Percentiles rank a stretch among this genome's conserved stretches.
phyloP scores from a whole-genome alignment of 1,284 basidiomycete species.

The Coniophora puteana region DNA sequence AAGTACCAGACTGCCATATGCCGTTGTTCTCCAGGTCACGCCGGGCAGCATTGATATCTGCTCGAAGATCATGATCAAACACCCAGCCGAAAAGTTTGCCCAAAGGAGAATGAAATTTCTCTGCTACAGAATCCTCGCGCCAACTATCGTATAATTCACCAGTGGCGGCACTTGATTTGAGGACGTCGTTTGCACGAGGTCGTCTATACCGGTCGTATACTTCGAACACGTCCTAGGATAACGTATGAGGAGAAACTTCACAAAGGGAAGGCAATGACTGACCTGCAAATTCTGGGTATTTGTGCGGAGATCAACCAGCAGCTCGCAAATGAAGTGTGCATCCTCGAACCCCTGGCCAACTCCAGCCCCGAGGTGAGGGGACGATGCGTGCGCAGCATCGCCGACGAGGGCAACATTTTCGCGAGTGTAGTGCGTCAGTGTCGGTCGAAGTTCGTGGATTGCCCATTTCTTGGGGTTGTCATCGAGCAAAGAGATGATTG shows the following conservation, averaged over 20 bases:
- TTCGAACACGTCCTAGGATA: slow-evolving; percentile 35
- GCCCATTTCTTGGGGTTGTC: slow-evolving; percentile 57
- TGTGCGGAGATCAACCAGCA: slow-evolving; percentile 45
- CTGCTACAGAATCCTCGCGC: no score
- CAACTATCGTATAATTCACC: slow-evolving; percentile 45
- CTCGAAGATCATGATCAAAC: no score
- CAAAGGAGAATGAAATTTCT: no score
- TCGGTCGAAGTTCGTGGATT: slow-evolving; percentile 50
- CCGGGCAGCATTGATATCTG: no score
- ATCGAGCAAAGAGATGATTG: slow-evolving; percentile 43
- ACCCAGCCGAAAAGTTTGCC: no score
- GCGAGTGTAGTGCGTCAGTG: slow-evolving; percentile 42
- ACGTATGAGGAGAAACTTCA: background rate
- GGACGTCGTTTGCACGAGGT: slow-evolving; percentile 44
- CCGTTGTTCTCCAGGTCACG: no score
- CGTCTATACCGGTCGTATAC: slow-evolving; percentile 42
- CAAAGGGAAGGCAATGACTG: slow-evolving; percentile 5
- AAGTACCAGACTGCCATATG: background rate
- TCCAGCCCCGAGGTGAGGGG: slow-evolving; percentile 61
- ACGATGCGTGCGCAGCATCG: slow-evolving; percentile 60
- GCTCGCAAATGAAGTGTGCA: slow-evolving; percentile 43
- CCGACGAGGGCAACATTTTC: slow-evolving; percentile 52
- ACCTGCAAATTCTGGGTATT: slow-evolving; percentile 44
- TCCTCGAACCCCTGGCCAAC: slow-evolving; percentile 65
- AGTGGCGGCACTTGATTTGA: slow-evolving; percentile 32